Conservation (phyloP, 2,329 filamentous ascomycete genomes). For the Verticillium isaacii region DNA sequence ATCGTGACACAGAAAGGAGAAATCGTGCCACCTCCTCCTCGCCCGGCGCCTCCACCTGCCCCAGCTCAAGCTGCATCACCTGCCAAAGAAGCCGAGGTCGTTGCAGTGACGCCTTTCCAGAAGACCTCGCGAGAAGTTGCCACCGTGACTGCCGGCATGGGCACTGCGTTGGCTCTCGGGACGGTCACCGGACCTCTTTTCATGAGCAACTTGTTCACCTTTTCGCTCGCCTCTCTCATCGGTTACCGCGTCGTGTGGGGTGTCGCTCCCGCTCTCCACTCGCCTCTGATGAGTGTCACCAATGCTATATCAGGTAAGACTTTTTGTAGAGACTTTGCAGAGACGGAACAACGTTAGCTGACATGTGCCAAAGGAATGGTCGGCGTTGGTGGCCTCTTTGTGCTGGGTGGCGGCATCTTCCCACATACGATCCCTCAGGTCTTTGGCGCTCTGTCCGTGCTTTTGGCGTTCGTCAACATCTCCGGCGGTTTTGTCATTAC, state of each 20-base stretch:
- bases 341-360: constrained; percentile 19
- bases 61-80: constrained; percentile 31
- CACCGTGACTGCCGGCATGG: constrained; percentile 72
- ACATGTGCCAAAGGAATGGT: constrained; percentile 59
- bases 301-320: constrained; percentile 77
- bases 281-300: constrained; percentile 86
- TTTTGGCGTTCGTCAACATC: constrained; percentile 84
- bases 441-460: constrained; percentile 74
- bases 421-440: constrained; percentile 74
- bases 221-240: constrained; percentile 77
- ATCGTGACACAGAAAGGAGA: constrained; percentile 78
- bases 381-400: constrained; percentile 81
- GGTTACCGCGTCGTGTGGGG: constrained; percentile 89
- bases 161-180: constrained; percentile 67
- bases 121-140: constrained; percentile 72
- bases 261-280: constrained; percentile 77
- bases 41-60: constrained; percentile 55
- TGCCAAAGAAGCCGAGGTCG: constrained; percentile 48
- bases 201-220: constrained; percentile 85
- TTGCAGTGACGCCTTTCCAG: constrained; percentile 77
- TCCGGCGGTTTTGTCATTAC: constrained; percentile 88
- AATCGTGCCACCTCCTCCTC: constrained; percentile 70
- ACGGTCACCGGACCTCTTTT: constrained; percentile 79
- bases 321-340: neutral
- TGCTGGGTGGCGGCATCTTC: constrained; percentile 76